Conservation (phyloP, 495 filamentous ascomycete species). For the Tuber magnatum region DNA sequence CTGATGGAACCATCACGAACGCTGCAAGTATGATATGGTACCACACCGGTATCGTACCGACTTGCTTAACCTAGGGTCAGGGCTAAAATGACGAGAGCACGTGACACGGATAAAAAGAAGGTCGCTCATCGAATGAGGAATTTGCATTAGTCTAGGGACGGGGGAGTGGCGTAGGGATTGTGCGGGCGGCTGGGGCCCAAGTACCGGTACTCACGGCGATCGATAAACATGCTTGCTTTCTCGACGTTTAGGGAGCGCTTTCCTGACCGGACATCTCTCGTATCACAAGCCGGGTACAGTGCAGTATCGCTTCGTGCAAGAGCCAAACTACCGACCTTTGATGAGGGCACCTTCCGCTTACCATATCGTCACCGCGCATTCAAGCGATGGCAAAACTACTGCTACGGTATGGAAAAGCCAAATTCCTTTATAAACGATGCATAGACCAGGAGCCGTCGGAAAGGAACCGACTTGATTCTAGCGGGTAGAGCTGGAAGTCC, state of each 20-base stretch:
- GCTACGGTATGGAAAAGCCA: neutral
- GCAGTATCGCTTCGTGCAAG: neutral
- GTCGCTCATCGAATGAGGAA: neutral
- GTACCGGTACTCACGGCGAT: neutral
- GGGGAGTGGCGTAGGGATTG: neutral
- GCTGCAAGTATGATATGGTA: no score
- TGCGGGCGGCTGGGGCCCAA: neutral
- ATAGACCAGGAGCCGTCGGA: neutral
- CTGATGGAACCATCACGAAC: neutral
- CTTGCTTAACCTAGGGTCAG: neutral
- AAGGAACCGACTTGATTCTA: neutral
- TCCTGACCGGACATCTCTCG: neutral
- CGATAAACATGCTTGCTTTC: neutral
- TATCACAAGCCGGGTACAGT: neutral
- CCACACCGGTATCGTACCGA: neutral
- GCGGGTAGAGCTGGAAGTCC: neutral
- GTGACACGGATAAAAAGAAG: neutral
- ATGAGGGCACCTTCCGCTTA: neutral
- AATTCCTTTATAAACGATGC: neutral
- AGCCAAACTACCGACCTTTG: neutral
- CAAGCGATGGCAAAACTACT: neutral
- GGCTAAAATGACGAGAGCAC: neutral
- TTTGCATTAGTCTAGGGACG: neutral
- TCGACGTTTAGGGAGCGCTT: neutral
- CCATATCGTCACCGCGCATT: neutral